Base-by-base conservation (phyloP, 2,329 filamentous ascomycete species). In the Cryphonectria nitschkei region DNA sequence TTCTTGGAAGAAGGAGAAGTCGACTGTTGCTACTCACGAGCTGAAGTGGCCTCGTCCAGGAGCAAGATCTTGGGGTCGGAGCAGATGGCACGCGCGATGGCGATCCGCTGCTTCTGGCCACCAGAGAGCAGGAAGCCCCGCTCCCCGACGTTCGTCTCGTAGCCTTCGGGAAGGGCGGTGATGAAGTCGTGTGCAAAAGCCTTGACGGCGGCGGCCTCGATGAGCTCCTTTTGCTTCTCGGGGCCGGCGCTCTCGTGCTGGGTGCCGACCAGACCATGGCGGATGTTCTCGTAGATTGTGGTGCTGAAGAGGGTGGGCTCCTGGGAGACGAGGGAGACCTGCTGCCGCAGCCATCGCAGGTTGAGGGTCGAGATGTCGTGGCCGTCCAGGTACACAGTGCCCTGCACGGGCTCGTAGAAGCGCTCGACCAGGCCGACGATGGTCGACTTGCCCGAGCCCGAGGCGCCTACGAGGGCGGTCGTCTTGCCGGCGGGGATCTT, bases 171-270 rank as follows among this genome's bases (percentile, higher is more conserved):
- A 1, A 98, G 87, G 16, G 86, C 82, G 7, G 84, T 88, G 74
- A 99, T 91, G 78, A 99, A 99, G 74, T 97, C 94, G 78, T 98
- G 95, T 0, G 95, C 95, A 76, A 98, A 98, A 19, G 96, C 93
- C 86, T 93, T 97, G 80, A 90, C 93, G 11, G 96, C 93, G 22
- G 96, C 96, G 58, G 93, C 88, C 65, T 92, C 86, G 54, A 98
- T 88, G 26, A 95, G 85, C 69, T 92, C 88, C 67, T 82, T 87
- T 70, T 93, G 89, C 77, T 88, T 88, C 66, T 95, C 91, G 46
- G 90, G 87, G 2, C 85, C 83, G 61, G 89, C 89, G 65, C 89
- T 75, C 79, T 97, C 94, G 74, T 90, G 89, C 70, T 87, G 84
- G 1, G 95, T 97, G 64, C 96, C 96, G 73, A 97, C 94, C 19